A percentile compares a stretch with the other conserved stretches of the same genome.
Conservation (phyloP, 129 eudicot genomes). For the Pseudognaphalium luteoalbum region DNA sequence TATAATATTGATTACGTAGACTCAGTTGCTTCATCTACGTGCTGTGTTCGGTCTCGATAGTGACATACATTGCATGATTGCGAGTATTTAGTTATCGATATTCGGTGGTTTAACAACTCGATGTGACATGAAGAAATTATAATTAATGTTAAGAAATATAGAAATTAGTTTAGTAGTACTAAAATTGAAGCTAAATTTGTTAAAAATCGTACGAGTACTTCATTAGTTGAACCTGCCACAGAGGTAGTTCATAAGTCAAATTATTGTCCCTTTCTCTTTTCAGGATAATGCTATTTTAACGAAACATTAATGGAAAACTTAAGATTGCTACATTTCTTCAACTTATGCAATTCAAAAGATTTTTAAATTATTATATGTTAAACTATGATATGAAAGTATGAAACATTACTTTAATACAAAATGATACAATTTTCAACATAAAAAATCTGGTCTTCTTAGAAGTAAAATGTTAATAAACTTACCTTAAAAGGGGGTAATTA, state of each 20-base stretch:
- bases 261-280: background rate
- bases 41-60: slow-evolving; percentile 9
- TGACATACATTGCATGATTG: slow-evolving; percentile 3
- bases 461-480: background rate
- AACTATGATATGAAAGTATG: background rate
- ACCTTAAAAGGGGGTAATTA: slow-evolving; percentile 9
- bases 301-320: background rate
- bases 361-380: background rate
- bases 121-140: background rate
- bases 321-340: background rate
- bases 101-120: slow-evolving; percentile 7
- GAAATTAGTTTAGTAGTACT: slow-evolving; percentile 20
- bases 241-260: slow-evolving; percentile 25
- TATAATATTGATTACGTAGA: background rate
- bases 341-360: background rate
- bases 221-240: slow-evolving; percentile 39
- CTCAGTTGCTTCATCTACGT: slow-evolving; percentile 8
- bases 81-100: slow-evolving; percentile 2
- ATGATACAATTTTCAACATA: background rate
- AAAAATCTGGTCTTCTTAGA: background rate
- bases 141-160: background rate
- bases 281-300: slow-evolving; percentile 5
- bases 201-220: slow-evolving; percentile 8
- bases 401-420: background rate
- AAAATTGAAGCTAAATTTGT: slow-evolving; percentile 27